Percentiles rank a stretch among this genome's conserved stretches.
phyloP scores from a whole-genome alignment of 345 rosid species.

The Aquilaria yunnanensis region DNA sequence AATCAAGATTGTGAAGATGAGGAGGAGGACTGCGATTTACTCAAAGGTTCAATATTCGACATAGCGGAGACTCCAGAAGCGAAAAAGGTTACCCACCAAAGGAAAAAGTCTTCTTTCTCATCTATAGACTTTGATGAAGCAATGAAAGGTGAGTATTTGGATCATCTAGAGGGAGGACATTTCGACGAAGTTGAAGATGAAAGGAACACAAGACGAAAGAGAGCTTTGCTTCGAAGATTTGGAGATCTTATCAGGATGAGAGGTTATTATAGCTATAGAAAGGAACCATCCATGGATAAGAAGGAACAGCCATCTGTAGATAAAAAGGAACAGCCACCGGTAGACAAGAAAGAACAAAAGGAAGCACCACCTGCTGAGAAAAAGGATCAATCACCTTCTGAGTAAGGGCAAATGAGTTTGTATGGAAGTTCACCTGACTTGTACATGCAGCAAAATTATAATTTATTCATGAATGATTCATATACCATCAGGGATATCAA shows the following conservation, averaged over 20 bases:
- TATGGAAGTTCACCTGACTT: too few relatives aligned
- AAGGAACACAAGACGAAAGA: constrained; percentile 46
- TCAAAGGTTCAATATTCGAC: constrained; percentile 69
- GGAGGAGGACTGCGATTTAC: constrained; percentile 23
- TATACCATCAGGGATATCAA: too few relatives aligned
- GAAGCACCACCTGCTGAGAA: too few relatives aligned
- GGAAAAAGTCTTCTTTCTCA: constrained; percentile 30
- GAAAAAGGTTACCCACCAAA: not conserved
- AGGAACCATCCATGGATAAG: constrained; percentile 10
- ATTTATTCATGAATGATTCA: too few relatives aligned
- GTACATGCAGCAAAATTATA: too few relatives aligned
- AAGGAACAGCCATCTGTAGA: too few relatives aligned
- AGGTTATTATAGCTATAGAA: constrained; percentile 28
- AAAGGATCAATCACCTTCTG: too few relatives aligned
- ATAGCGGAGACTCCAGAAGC: constrained; percentile 32
- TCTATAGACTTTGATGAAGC: constrained; percentile 25
- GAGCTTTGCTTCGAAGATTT: constrained; percentile 54
- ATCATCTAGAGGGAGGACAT: constrained; percentile 31
- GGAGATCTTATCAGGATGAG: constrained; percentile 50
- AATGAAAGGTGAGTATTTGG: constrained; percentile 38
- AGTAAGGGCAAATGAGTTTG: too few relatives aligned
- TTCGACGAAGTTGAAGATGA: constrained; percentile 42
- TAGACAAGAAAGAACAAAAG: too few relatives aligned
- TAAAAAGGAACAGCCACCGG: too few relatives aligned
- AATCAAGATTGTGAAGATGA: constrained; percentile 1